phyloP scores from a whole-genome alignment of 2,329 filamentous ascomycete genomes.

The Zasmidium angulare region DNA sequence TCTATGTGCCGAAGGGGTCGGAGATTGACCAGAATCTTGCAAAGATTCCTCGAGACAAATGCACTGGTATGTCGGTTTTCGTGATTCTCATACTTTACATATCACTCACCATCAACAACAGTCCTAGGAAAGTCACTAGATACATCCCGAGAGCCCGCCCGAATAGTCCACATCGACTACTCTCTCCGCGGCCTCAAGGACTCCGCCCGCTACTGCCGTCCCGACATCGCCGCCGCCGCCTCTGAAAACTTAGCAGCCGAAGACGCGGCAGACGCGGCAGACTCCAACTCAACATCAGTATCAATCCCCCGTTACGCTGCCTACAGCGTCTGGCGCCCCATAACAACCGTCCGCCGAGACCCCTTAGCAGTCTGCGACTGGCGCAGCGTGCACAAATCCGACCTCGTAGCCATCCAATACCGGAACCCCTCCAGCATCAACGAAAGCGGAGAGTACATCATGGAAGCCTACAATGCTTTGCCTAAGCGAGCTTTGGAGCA shows the following conservation, averaged over 20 bases:
- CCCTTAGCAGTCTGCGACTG: conserved; percentile 18
- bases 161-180: conserved; percentile 16
- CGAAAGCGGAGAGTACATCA: conserved; percentile 16
- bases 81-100: no score
- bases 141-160: no score
- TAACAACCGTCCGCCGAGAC: conserved; percentile 18
- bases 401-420: conserved; percentile 10
- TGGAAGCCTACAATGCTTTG: conserved; percentile 8
- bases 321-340: conserved; percentile 20
- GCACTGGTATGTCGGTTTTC: no score
- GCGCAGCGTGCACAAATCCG: conserved; percentile 10
- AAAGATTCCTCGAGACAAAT: no score
- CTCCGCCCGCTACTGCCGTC: conserved; percentile 1
- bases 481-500: conserved; percentile 12
- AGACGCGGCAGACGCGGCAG: neutral
- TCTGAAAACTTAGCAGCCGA: conserved; percentile 13
- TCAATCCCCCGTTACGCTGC: conserved; percentile 16
- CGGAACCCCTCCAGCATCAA: conserved; percentile 14
- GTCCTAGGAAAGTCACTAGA: no score
- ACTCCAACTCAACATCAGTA: no score
- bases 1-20: no score
- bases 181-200: conserved; percentile 11
- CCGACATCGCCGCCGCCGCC: conserved; percentile 13
- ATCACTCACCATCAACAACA: no score
- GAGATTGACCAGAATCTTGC: no score